These are phyloP conservation scores for Rhizopogon parksii DNA, from an alignment of 1,284 basidiomycete species.

Conservation along the genomic window DNA sequence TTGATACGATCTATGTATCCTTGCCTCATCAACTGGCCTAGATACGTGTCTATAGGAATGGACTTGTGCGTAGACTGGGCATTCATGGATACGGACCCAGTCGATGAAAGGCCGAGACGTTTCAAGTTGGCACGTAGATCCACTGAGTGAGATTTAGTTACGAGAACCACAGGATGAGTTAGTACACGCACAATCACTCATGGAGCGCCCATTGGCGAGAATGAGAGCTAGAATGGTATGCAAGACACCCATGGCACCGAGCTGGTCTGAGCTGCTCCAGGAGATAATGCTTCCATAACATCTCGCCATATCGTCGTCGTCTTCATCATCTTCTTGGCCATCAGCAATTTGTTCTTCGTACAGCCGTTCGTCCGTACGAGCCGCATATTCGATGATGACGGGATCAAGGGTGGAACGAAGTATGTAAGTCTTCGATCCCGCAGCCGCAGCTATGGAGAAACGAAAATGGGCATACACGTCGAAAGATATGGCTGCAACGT, in stretches of 20 bases:
- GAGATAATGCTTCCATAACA: constrained; percentile 60
- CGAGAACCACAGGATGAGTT: background rate
- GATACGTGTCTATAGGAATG: constrained; percentile 49
- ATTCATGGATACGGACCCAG: constrained; percentile 39
- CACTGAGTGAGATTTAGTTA: constrained; percentile 28
- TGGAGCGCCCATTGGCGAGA: constrained; percentile 58
- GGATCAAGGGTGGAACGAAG: constrained; percentile 59
- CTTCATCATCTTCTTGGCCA: constrained; percentile 29
- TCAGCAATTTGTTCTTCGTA: constrained; percentile 50
- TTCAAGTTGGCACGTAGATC: constrained; percentile 59
- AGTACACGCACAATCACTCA: constrained; percentile 53
- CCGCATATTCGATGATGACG: constrained; percentile 51
- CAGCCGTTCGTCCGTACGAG: constrained; percentile 47
- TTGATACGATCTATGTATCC: constrained; percentile 59
- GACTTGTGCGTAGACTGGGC: constrained; percentile 42
- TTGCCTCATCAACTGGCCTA: constrained; percentile 52
- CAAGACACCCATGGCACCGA: constrained; percentile 56
- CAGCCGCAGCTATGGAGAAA: constrained; percentile 37
- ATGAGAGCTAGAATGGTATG: constrained; percentile 68
- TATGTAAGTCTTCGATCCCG: constrained; percentile 67
- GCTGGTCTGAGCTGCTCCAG: constrained; percentile 60
- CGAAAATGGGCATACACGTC: background rate
- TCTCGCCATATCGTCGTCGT: constrained; percentile 34
- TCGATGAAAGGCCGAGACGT: constrained; percentile 47
- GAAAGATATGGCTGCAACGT: background rate